Base-by-base conservation (phyloP, 176 grass and related monocot species). In the Paspalum vaginatum region DNA sequence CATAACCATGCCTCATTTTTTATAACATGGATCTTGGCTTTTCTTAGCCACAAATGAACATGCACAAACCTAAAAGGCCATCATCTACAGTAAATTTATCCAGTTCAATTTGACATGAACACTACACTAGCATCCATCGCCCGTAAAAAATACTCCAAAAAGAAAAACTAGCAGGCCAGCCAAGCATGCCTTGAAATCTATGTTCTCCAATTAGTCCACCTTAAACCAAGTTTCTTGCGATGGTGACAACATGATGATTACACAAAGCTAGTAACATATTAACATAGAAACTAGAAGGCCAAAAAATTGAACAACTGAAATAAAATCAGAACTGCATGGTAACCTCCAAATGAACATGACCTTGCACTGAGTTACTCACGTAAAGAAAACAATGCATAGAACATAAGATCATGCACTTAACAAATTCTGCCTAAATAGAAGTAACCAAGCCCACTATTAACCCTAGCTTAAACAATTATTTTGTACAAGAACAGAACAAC, bases 281-380 rank as follows among this genome's bases (percentile, higher is more conserved):
- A 54, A 62, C 21, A 40, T 60, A 50, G 6, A 81, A 81, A 37
- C 42, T 17, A 81, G 26, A 12, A 38, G 17, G 12, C 7, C 8
- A 20, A 17, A 50, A 32, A 20, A 50, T 10, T 68, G 16, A 69
- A 58, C 24, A 63, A 53, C 0, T 20, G 37, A 25, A 50, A 69
- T 2, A 15, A 70, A 51, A 44, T 65, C 10, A 61, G 2, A 40
- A 59, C 32, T 68, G 16, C 21, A 63, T 16, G 7, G 18, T 37
- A 32, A 52, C 79, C 74, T 74, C 52, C 12, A 52, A 84, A 79
- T 60, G 27, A 64, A 60, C 50, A 61, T 45, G 22, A n/a, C 51
- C 9, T 53, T 84, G 61, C 21, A 84, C 11, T 18, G 68, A 62
- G 12, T 71, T 45, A 63, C 8, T 40, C 8, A 52, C 11, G 17